phyloP scores from a whole-genome alignment of 2,329 filamentous ascomycete genomes.

The Monilinia polystroma region DNA sequence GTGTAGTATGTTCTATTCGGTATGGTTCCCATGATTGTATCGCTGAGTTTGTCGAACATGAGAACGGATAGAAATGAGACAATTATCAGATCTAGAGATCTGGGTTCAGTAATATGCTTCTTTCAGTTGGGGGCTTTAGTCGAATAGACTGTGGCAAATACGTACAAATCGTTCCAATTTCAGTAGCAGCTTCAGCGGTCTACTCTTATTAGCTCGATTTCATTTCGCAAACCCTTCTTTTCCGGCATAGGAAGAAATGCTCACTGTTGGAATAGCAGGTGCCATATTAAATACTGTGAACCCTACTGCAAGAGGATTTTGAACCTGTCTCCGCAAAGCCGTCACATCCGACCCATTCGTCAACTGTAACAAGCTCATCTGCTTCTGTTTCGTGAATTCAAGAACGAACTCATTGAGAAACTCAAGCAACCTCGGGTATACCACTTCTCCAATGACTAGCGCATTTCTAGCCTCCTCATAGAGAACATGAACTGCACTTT shows the following conservation, averaged over 20 bases:
- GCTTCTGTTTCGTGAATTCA: slow-evolving; percentile 28
- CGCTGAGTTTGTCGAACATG: slow-evolving; percentile 29
- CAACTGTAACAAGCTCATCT: slow-evolving; percentile 18
- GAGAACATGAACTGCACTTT: slow-evolving; percentile 25
- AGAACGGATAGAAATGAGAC: slow-evolving; percentile 31
- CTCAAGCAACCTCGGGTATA: slow-evolving; percentile 23
- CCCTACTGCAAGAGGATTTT: slow-evolving; percentile 23
- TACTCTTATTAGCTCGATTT: not conserved
- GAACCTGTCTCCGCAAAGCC: slow-evolving; percentile 26
- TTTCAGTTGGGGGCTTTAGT: not conserved
- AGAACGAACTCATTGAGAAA: slow-evolving; percentile 28
- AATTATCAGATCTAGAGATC: slow-evolving; percentile 27
- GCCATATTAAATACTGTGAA: slow-evolving; percentile 27
- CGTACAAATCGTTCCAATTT: slow-evolving; percentile 32
- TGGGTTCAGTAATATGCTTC: not conserved
- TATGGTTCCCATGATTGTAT: slow-evolving; percentile 29
- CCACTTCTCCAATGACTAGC: slow-evolving; percentile 24
- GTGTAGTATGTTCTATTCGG: slow-evolving; percentile 24
- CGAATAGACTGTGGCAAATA: not conserved
- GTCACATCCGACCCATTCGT: slow-evolving; percentile 19
- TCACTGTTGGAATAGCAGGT: slow-evolving; percentile 22
- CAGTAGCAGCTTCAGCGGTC: slow-evolving; percentile 29
- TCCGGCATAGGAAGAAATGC: not conserved
- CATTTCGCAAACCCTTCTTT: not conserved
- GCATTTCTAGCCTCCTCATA: slow-evolving; percentile 30